Base-by-base conservation (phyloP, 768 basidiomycete species). In the Boletus rubropictus region DNA sequence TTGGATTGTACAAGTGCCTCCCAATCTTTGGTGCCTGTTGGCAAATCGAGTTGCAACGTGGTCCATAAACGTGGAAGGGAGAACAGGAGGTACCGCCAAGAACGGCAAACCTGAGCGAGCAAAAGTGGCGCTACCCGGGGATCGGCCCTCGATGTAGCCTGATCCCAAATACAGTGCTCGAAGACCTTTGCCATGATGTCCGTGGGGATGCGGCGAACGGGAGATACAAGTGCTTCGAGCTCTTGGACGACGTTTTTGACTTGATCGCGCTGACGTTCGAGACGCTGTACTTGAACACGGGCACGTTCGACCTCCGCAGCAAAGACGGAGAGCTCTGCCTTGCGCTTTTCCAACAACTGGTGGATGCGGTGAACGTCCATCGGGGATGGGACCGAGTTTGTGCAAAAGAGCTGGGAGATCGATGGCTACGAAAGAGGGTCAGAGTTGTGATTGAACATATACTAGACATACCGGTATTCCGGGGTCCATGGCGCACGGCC, bases 181-280 rank as follows among this genome's bases (percentile, higher is more conserved):
- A 64, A 64, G 24, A 64, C 14, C 7, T 45, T 61, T 14, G 48
- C 46, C 48, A 64, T 63, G 50, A 67, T 53, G 46, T 64, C 63
- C 10, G 53, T 63, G 40, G 63, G 63, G 51, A 67, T 53, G 44
- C 63, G 65, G 27, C 65, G 65, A 5, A 63, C 45, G 43, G 63
- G 65, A 9, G 63, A 63, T 12, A 55, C 10, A 20, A 64, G 57
- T 0, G 65, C 63, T 22, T 63, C 50, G 38, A 64, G 56, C 39
- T 64, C 55, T 1, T 49, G 51, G 12, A 63, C 49, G 47, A 65
- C 32, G n/a, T 3, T 39, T 5, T 48, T 28, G 11, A 53, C 44
- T 0, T 41, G 33, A 7, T 41, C 42, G 4, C 53, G 50, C 20
- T 53, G 47, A 1, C 25, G 39, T 24, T 67, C 65, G 24, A 64